Base-by-base conservation (phyloP, 805 yeast species). In the Wickerhamomyces rabaulensis region DNA sequence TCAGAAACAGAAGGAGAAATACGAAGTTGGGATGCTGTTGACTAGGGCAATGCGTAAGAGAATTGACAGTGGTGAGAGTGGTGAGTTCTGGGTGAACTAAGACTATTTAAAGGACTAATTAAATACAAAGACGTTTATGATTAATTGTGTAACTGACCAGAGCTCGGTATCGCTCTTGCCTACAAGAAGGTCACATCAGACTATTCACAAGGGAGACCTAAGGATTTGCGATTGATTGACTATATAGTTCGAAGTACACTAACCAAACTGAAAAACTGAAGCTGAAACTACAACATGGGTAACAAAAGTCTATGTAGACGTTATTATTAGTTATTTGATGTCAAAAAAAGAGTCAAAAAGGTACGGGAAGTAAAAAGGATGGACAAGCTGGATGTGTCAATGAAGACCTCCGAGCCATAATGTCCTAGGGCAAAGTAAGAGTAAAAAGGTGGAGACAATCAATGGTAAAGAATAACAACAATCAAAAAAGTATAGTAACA, bases 1-100 rank as follows among this genome's bases (percentile, higher is more conserved):
- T 42, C 63, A 60, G 41, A 70, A 71, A 52, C 65, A 63, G 40
- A 71, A 70, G 54, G 71, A 70, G 52, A 67, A 66, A 51, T 70
- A 71, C 52, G 76, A 71, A 37, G 55, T 68, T 4, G 76, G 74
- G 15, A 68, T 70, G 6, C 53, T 60, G 39, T 49, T 71, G 33
- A 68, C 74, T 21, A 63, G 74, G 40, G 67, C 69, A 21, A 55
- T 71, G 39, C 64, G 75, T 54, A 66, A 61, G 41, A 62, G 70
- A 46, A 68, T 70, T 26, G 69, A 69, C 48, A 64, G 68, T 44
- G 75, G 75, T 25, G 71, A 67, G 44, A 62, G 66, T 47, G 74
- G 63, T 19, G 58, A 58, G 43, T 61, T 52, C 45, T 58, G 64
- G 80, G 77, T 23, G 70, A 76, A 35, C 71, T 36, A 20, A 33